Evolutionary conservation across 495 filamentous ascomycete genomes (phyloP).

Genomic region (Glutinoglossum americanum): DNA sequence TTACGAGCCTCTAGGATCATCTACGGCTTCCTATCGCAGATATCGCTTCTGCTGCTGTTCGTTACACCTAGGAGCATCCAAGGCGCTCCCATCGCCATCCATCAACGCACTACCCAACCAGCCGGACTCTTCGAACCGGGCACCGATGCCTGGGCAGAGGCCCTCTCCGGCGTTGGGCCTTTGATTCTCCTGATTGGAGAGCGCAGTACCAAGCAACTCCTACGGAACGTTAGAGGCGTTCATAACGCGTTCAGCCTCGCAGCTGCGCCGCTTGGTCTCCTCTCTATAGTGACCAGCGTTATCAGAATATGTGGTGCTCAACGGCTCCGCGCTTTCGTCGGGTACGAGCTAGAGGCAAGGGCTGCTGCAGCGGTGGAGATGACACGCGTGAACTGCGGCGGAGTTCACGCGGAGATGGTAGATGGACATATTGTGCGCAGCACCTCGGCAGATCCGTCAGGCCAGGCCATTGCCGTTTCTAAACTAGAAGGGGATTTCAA

Average conservation of each 20-base stretch:
- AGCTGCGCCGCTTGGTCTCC: constrained; percentile 2
- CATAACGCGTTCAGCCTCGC: constrained; percentile 3
- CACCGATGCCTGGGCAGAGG: constrained; percentile 1
- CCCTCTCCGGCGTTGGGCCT: neutral
- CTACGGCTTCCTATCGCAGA: neutral
- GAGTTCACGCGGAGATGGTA: constrained; percentile 1
- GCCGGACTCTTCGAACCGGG: neutral
- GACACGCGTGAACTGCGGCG: constrained; percentile 1
- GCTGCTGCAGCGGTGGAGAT: neutral
- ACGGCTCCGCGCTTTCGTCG: constrained; percentile 1
- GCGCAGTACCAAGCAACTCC: neutral
- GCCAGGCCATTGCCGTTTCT: neutral
- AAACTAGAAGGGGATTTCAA: neutral
- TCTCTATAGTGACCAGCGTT: neutral
- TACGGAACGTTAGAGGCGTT: neutral
- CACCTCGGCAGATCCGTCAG: neutral
- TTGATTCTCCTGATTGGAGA: constrained; percentile 1
- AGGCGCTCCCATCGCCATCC: neutral
- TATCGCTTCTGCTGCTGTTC: neutral
- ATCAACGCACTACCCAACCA: neutral
- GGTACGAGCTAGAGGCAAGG: constrained; percentile 2
- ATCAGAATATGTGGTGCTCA: neutral
- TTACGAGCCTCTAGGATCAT: neutral
- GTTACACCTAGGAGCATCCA: neutral
- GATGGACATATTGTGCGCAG: neutral